Base-by-base conservation (phyloP, 1,139 yeast species). In the Candida tropicalis region DNA sequence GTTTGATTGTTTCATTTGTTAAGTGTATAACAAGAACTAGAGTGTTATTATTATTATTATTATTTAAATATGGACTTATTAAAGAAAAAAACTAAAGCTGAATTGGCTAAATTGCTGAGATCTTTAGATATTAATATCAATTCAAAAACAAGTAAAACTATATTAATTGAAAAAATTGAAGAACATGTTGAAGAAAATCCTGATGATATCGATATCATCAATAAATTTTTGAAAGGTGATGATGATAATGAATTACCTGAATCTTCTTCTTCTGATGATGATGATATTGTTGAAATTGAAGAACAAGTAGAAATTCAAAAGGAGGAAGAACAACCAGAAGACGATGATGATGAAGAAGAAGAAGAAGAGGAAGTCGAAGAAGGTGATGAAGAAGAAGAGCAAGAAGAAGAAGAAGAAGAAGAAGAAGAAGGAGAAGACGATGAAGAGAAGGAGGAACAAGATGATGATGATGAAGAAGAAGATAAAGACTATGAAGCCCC, bases 71-170 rank as follows among this genome's bases (percentile, higher is more conserved):
- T 31, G 35, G 18, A 22, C n/a, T 11, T 8, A 18, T 31, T 31
- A 31, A 11, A 31, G 13, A 10, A 31, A 12, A 34, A 18, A 31
- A 31, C 34, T 20, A 73, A 73, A 55, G 71, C 72, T 37, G 78
- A 73, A 44, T 63, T 73, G 48, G 54, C 64, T 50, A 56, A 55
- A 35, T 67, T 64, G 32, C 67, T 68, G 50, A 65, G 58, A 41
- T 66, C 65, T 47, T 64, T 70, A 32, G 75, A 68, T 18, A 52
- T 71, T 42, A 58, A 60, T 40, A 62, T 66, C 33, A 57, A 60
- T 42, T 49, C 68, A 38, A 73, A 72, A 52, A 76, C 70, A 52
- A 73, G 76, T 43, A 73, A 73, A 56, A 70, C 64, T 55, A 61
- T 65, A 38, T 68, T 73, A 56, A 57, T 73, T 29, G 72, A 70